Evolutionary conservation across 2,329 filamentous ascomycete genomes (phyloP).

Genomic region (Nemania sp.): DNA sequence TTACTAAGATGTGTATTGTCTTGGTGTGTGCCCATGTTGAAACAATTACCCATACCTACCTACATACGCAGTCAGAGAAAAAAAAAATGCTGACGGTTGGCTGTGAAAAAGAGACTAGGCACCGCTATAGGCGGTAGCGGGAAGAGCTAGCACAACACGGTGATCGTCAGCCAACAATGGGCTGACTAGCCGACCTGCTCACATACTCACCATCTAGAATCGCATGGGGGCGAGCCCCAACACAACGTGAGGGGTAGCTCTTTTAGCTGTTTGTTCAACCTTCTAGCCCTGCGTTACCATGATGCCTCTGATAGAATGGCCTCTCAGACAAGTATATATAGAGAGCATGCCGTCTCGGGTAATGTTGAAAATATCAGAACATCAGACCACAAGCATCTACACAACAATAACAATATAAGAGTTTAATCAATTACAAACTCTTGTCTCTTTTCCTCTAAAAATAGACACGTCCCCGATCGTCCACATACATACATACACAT

Average conservation of each 20-base stretch:
- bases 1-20: not conserved
- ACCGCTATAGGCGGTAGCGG: not conserved
- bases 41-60: not conserved
- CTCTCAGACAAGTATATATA: constrained; percentile 25
- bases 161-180: constrained; percentile 2
- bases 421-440: not conserved
- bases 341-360: not conserved
- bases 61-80: not conserved
- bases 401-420: constrained; percentile 13
- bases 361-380: not conserved
- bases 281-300: not conserved
- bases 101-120: not conserved
- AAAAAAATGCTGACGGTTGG: not conserved
- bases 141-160: not conserved
- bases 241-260: constrained; percentile 33
- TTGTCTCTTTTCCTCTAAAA: not conserved
- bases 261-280: not conserved
- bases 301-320: constrained; percentile 12
- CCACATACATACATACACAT: constrained; percentile 4
- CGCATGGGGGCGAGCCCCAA: not conserved
- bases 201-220: not conserved
- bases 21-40: not conserved
- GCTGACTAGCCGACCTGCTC: constrained; percentile 2
- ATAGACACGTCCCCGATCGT: not conserved
- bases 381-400: constrained; percentile 19